Percentiles rank a stretch among this genome's conserved stretches.
Conservation (phyloP, 73 alveolate species). For the Stentor coeruleus region DNA sequence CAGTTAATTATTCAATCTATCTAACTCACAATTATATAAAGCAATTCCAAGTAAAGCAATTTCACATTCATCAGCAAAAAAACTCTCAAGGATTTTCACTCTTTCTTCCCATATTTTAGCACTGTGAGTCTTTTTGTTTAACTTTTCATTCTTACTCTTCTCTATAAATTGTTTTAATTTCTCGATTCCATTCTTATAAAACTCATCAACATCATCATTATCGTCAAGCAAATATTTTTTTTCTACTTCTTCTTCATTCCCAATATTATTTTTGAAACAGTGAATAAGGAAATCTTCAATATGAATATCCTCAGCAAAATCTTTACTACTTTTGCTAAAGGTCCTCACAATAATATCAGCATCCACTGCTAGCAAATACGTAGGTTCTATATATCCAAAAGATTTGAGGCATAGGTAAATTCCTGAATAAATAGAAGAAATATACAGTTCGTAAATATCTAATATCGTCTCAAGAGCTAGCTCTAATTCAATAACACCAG, state of each 20-base stretch:
- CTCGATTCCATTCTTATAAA: neutral
- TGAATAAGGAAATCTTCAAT: neutral
- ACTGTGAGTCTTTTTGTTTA: neutral
- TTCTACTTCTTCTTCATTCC: neutral
- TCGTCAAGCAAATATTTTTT: neutral
- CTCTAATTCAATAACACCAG: conserved; percentile 8
- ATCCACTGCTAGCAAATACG: neutral
- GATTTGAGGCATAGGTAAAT: neutral
- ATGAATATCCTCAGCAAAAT: neutral
- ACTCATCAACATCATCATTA: neutral
- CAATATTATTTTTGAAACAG: neutral
- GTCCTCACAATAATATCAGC: neutral
- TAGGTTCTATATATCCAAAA: neutral
- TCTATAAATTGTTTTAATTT: neutral
- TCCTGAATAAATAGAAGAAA: neutral
- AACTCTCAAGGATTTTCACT: neutral
- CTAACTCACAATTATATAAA: neutral
- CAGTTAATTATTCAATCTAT: too few relatives aligned
- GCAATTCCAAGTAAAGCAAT: neutral
- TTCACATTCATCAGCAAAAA: neutral
- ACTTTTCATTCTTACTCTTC: too few relatives aligned
- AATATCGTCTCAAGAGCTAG: neutral
- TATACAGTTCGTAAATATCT: neutral
- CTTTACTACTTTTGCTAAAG: neutral
- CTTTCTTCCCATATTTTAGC: neutral